These are phyloP conservation scores for Rheum nobile DNA, from an alignment of 148 eudicot species.

Conservation along the genomic window DNA sequence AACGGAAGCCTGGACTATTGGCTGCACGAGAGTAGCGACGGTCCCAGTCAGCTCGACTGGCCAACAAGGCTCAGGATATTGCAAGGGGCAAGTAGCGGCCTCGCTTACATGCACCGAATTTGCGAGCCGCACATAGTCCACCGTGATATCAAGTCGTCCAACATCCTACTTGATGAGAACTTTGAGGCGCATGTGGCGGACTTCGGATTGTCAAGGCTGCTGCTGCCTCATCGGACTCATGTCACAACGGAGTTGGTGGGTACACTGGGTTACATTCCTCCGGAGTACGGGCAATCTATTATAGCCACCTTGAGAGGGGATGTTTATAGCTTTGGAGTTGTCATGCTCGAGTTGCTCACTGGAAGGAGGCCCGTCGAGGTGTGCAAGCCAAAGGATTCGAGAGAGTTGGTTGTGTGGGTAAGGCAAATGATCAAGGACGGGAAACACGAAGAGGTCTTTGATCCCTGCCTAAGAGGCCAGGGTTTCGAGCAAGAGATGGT, in stretches of 20 bases:
- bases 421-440: conserved; percentile 61
- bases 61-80: conserved; percentile 59
- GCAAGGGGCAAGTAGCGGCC: conserved; percentile 64
- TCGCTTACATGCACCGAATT: conserved; percentile 84
- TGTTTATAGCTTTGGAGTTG: conserved; percentile 86
- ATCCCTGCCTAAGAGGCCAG: conserved; percentile 47
- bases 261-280: conserved; percentile 90
- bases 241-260: conserved; percentile 93
- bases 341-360: conserved; percentile 75
- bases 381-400: conserved; percentile 50
- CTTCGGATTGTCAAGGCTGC: conserved; percentile 75
- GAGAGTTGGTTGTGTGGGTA: conserved; percentile 81
- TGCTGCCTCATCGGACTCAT: conserved; percentile 74
- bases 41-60: conserved; percentile 70
- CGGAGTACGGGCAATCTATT: conserved; percentile 87
- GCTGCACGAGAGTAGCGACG: conserved; percentile 78
- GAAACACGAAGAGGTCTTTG: conserved; percentile 54
- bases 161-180: conserved; percentile 77
- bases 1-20: conserved; percentile 93
- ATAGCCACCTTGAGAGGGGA: conserved; percentile 90
- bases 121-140: conserved; percentile 94
- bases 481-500: conserved; percentile 78
- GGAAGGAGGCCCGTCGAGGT: conserved; percentile 82
- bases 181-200: conserved; percentile 89
- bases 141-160: conserved; percentile 88